Evolutionary conservation across 2,329 filamentous ascomycete species (phyloP), one percentile per base, ranked within the genome.

Genomic region (Pyrenochaeta sp.): DNA sequence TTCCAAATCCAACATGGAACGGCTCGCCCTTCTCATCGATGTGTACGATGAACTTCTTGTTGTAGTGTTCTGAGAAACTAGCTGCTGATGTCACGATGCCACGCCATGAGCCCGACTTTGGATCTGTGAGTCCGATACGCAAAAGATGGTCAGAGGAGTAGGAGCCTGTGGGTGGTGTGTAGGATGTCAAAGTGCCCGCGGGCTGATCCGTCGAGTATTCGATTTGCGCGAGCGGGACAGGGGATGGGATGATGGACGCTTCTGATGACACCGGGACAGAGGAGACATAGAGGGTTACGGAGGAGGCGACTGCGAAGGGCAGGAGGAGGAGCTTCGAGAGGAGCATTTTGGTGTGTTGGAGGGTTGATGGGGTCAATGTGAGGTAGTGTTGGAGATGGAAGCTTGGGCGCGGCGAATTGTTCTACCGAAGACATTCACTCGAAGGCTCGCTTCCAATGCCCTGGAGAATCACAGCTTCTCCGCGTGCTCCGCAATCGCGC

Each of bases 231-330:
- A 80, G 74, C 27, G 74, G 71, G 36, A 74, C 68, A 17, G 78
- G 72, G 29, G 75, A 75, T 48, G 73, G 63, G 35, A 72, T 60
- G 31, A 69, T 56, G 45, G 68, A 63, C 21, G 61, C 96, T 72
- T 92, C 89, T 73, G 89, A 90, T 59, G 93, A 96, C 74, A 90
- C 91, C 60, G 92, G 87, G 63, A 99, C 85, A 35, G 95, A 93
- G 80, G 97, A 94, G 78, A 72, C 63, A 54, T 74, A 75, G 39
- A 75, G 60, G 10, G 73, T 75, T 15, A 75, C 65, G 14, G 71
- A 67, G n/a, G 72, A 74, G 31, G 77, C 71, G 63, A 74, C 55
- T 47, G 78, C 72, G 48, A 75, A 46, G 15, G 77, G 65, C 44
- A 75, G 71, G 54, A 79, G 54, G 18, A 76, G 50, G 18, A 75